Evolutionary conservation across 148 eudicot genomes (phyloP).

Genomic region (Camellia lanceoleosa): DNA sequence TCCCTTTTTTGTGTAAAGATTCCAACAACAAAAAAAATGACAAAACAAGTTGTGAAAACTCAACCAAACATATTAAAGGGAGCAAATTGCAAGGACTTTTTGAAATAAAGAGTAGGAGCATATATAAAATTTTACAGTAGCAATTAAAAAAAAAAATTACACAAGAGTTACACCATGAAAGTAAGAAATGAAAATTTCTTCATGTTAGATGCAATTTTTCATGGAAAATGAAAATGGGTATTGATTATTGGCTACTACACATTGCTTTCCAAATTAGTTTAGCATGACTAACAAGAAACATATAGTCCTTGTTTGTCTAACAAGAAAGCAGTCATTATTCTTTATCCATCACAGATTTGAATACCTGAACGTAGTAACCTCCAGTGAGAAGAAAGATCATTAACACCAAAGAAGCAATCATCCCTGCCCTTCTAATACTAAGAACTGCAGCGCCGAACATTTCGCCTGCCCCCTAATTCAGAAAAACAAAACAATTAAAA

Average conservation of each 20-base stretch:
- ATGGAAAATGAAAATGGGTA: background rate
- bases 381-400: slow-evolving; percentile 99
- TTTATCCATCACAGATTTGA: background rate
- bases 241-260: too few species aligned
- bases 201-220: background rate
- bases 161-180: background rate
- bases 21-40: too few species aligned
- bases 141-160: too few species aligned
- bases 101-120: too few species aligned
- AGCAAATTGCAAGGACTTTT: too few species aligned
- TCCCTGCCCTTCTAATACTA: slow-evolving; percentile 89
- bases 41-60: too few species aligned
- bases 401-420: slow-evolving; percentile 72
- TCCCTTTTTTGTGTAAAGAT: too few species aligned
- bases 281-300: background rate
- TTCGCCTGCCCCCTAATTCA: slow-evolving; percentile 87
- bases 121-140: too few species aligned
- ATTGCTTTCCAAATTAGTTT: too few species aligned
- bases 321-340: background rate
- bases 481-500: background rate
- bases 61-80: too few species aligned
- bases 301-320: background rate
- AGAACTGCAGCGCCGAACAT: slow-evolving; percentile 89
- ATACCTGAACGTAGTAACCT: slow-evolving; percentile 95
- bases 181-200: background rate